These are phyloP conservation scores for Scytalidium sp. DNA, from an alignment of 2,329 filamentous ascomycete genomes.

Conservation along the genomic window DNA sequence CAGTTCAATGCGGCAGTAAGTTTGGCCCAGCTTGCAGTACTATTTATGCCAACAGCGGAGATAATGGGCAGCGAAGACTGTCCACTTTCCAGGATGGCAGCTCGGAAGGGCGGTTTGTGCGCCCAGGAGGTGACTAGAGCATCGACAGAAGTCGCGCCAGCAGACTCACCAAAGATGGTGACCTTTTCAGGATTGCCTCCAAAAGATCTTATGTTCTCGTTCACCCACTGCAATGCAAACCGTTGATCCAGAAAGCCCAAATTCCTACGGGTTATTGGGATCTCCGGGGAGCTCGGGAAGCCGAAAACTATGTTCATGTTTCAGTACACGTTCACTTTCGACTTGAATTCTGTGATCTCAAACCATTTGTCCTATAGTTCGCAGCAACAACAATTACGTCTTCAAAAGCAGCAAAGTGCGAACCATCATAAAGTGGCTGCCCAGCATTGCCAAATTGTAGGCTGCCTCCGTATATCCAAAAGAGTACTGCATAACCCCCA, in stretches of 20 bases:
- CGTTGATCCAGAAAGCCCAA: conserved; percentile 51
- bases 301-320: conserved; percentile 36
- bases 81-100: conserved; percentile 4
- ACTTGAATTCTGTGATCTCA: not conserved
- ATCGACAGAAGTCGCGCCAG: conserved; percentile 38
- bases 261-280: conserved; percentile 40
- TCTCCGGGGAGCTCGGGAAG: conserved; percentile 43
- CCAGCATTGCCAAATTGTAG: conserved; percentile 9
- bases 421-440: conserved; percentile 12
- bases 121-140: conserved; percentile 2
- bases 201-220: conserved; percentile 47
- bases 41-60: not conserved
- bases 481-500: conserved; percentile 1
- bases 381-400: conserved; percentile 14
- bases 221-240: conserved; percentile 49
- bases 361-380: conserved; percentile 14
- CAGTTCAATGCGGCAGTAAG: not conserved
- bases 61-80: not conserved
- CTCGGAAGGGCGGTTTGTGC: conserved; percentile 7
- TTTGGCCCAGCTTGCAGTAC: not conserved
- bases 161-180: conserved; percentile 53
- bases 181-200: conserved; percentile 49
- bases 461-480: conserved; percentile 8
- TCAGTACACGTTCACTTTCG: conserved; percentile 21
- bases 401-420: conserved; percentile 10